Percentiles rank a stretch among this genome's conserved stretches.
These are phyloP conservation scores for Myrmaecium sp. DNA, from an alignment of 2,329 filamentous ascomycete species.

Conservation along the genomic window DNA sequence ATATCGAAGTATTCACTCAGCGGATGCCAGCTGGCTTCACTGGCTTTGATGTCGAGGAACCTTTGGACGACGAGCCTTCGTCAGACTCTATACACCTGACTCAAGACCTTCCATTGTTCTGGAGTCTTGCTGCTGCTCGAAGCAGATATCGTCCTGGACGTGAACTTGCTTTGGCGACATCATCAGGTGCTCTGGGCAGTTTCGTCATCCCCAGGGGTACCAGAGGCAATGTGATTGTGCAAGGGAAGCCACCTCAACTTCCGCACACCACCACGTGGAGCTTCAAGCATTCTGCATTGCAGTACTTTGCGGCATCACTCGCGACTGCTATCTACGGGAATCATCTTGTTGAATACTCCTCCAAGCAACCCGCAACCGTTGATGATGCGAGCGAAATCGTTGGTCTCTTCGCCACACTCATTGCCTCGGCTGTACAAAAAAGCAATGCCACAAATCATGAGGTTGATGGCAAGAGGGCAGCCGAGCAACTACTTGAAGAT, in stretches of 20 bases:
- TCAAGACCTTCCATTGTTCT: too few relatives aligned
- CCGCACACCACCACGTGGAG: slow-evolving; percentile 61
- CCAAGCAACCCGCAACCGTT: slow-evolving; percentile 30
- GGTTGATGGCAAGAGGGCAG: slow-evolving; percentile 13
- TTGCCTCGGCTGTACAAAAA: slow-evolving; percentile 25
- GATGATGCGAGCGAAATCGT: slow-evolving; percentile 59
- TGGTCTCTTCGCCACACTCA: slow-evolving; percentile 52
- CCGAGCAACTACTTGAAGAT: slow-evolving; percentile 30
- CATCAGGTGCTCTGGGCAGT: too few relatives aligned
- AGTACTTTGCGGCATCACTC: slow-evolving; percentile 64
- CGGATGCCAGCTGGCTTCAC: slow-evolving; percentile 54
- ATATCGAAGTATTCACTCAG: slow-evolving; percentile 64
- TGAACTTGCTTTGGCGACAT: too few relatives aligned
- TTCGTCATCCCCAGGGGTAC: slow-evolving; percentile 48
- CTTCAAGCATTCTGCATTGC: slow-evolving; percentile 60
- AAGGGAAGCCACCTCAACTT: slow-evolving; percentile 52
- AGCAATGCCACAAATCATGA: slow-evolving; percentile 7
- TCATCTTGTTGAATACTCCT: slow-evolving; percentile 29
- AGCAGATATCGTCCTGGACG: too few relatives aligned
- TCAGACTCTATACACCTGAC: too few relatives aligned
- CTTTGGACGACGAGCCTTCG: too few relatives aligned
- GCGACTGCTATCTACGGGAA: slow-evolving; percentile 33
- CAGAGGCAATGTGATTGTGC: slow-evolving; percentile 52
- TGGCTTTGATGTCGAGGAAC: too few relatives aligned
- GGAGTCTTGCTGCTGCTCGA: too few relatives aligned